Conservation (phyloP, 2,329 filamentous ascomycete genomes). For the Aspergillus udagawae region DNA sequence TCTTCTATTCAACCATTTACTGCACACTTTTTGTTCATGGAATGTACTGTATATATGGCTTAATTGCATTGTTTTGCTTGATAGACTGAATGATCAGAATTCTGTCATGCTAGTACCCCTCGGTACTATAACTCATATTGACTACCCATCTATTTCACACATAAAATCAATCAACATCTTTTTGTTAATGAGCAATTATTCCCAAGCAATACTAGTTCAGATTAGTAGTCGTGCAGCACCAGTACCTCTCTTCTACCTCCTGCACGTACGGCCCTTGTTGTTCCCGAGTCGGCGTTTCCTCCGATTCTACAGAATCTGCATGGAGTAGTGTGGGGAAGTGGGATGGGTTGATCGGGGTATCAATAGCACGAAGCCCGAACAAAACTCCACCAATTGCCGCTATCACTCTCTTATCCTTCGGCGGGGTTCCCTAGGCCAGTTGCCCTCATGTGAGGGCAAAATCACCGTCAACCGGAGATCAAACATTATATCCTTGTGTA, state of each 20-base stretch:
- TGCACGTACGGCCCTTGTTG: not conserved
- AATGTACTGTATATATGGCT: not conserved
- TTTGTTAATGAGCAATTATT: not conserved
- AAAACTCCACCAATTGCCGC: conserved; percentile 14
- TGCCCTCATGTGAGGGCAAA: not conserved
- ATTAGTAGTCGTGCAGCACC: not conserved
- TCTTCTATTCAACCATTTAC: conserved; percentile 3
- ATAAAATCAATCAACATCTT: not conserved
- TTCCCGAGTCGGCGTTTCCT: not conserved
- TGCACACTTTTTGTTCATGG: not conserved
- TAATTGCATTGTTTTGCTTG: conserved; percentile 2
- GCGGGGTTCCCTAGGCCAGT: conserved; percentile 5
- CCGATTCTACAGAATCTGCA: not conserved
- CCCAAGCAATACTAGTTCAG: no score
- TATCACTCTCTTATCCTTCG: conserved; percentile 15
- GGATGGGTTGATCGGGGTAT: conserved; percentile 24
- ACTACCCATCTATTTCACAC: not conserved
- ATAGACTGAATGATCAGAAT: conserved; percentile 1
- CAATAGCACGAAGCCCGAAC: conserved; percentile 26
- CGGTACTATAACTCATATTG: not conserved
- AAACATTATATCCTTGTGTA: not conserved
- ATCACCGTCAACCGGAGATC: not conserved
- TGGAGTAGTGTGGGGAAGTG: conserved; percentile 13
- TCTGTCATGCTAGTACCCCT: conserved; percentile 1
- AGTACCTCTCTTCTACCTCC: no score